Base-by-base conservation (phyloP, 2,329 filamentous ascomycete species). In the Paecilomyces sp. region DNA sequence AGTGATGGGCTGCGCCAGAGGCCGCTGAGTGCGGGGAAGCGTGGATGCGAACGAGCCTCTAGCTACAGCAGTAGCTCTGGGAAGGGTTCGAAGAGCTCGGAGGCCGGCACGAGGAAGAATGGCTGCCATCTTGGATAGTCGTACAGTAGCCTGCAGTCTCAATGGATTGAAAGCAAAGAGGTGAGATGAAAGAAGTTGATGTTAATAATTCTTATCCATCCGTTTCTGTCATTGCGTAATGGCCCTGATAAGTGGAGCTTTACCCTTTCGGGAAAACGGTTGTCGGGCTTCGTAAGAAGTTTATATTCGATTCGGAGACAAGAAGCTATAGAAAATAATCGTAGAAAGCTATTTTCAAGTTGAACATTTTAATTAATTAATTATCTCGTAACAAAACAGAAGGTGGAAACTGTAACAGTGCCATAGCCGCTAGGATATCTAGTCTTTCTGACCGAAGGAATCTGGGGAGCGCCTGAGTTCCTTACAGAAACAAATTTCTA, bases 41-140 rank as follows among this genome's bases (percentile, higher is more conserved):
- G 65, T 63, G 6, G 62, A 58, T 30, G 61, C 61, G 54, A 67
- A 52, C 47, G 59, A 60, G 18, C 58, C 34, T 25, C 62, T 59
- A n/a, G 67, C 58, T 54, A 64, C 63, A 5, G 66, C 61, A 18
- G 61, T 34, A 34, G 62, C 64, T 54, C 65, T 65, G 54, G 70
- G 66, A 22, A 68, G 63, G 47, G 68, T 59, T 22, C 60, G 62
- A 25, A 73, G 57, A 25, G 64, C 62, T 56, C 69, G 67, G 58
- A 71, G 67, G 50, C 63, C 61, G 22, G 65, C 63, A 54, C 68
- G 69, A 51, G 70, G 60, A 22, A 67, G 58, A 41, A 70, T 63
- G 5, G 68, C 68, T 58, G 70, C 66, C 71, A 74, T 74, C 58
- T 57, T 67, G 33, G 51, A 47, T 47, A n/a, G 18, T 47, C 7